A percentile compares a stretch with the other conserved stretches of the same genome.
Conservation (phyloP, 306 rosid species). For the Cercis canadensis region DNA sequence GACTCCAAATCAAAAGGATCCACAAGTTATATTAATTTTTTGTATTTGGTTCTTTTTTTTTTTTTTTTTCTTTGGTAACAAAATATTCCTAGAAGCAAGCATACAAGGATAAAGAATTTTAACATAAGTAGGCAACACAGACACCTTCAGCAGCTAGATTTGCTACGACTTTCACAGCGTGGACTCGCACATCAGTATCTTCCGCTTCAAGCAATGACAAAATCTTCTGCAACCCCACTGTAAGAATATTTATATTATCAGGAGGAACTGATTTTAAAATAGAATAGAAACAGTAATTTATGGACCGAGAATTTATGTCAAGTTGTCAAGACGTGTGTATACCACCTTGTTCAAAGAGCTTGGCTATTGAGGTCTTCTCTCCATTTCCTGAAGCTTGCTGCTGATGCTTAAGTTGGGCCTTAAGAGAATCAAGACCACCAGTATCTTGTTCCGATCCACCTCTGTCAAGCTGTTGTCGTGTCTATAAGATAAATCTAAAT, state of each 20-base stretch:
- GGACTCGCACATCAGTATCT: slow-evolving; percentile 90
- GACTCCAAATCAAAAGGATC: slow-evolving; percentile 22
- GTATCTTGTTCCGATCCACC: slow-evolving; percentile 60
- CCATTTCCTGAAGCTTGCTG: slow-evolving; percentile 76
- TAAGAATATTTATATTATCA: slow-evolving; percentile 37
- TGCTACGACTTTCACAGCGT: slow-evolving; percentile 99
- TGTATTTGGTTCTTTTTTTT: not conserved
- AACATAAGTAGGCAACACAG: slow-evolving; percentile 33
- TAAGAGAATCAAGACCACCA: slow-evolving; percentile 66
- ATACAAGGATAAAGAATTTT: slow-evolving; percentile 4
- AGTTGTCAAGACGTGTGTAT: slow-evolving; percentile 25
- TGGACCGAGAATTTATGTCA: slow-evolving; percentile 29
- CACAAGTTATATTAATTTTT: not conserved
- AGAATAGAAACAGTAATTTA: slow-evolving; percentile 24
- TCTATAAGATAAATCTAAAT: slow-evolving; percentile 52
- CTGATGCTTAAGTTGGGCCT: slow-evolving; percentile 65
- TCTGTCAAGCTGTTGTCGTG: slow-evolving; percentile 63
- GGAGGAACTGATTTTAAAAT: slow-evolving; percentile 36
- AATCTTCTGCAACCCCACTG: slow-evolving; percentile 98
- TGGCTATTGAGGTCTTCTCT: slow-evolving; percentile 89
- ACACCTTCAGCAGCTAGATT: slow-evolving; percentile 99
- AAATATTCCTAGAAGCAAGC: not conserved
- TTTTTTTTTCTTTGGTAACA: not conserved
- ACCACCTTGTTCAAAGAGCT: slow-evolving; percentile 98
- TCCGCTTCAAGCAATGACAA: slow-evolving; percentile 97